A percentile compares a stretch with the other conserved stretches of the same genome.
phyloP scores from a whole-genome alignment of 192 early-diverging fungal genomes.

The Thamnidium elegans region DNA sequence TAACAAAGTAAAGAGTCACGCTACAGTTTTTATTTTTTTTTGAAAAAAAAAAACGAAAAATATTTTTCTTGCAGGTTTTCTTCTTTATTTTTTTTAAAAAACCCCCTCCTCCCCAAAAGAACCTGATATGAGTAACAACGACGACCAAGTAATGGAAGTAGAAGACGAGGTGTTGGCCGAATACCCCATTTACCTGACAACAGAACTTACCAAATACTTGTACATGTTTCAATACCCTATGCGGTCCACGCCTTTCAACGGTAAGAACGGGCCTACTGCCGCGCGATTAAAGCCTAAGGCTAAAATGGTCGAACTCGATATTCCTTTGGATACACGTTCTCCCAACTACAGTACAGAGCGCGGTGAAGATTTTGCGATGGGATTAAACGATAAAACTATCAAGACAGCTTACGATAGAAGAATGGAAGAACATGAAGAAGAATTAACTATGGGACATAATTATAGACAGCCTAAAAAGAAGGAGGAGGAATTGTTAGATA shows the following conservation, averaged over 20 bases:
- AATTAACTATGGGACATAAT: constrained; percentile 27
- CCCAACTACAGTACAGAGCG: constrained; percentile 73
- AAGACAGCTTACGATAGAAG: constrained; percentile 55
- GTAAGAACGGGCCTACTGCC: constrained; percentile 46
- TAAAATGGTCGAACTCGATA: constrained; percentile 80
- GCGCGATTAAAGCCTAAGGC: constrained; percentile 83
- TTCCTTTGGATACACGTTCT: constrained; percentile 72
- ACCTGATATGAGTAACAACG: too few species aligned
- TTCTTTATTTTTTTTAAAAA: too few species aligned
- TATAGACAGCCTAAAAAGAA: constrained; percentile 17
- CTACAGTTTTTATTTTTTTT: too few species aligned
- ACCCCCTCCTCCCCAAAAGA: too few species aligned
- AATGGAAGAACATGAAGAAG: constrained; percentile 40
- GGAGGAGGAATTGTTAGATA: constrained; percentile 67
- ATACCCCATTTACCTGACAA: constrained; percentile 78
- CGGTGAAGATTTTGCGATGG: constrained; percentile 75
- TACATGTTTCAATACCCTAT: constrained; percentile 86
- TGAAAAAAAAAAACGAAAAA: too few species aligned
- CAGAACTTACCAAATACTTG: constrained; percentile 63
- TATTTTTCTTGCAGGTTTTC: too few species aligned
- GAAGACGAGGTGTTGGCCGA: constrained; percentile 71
- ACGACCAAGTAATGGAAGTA: too few species aligned
- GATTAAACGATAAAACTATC: constrained; percentile 69
- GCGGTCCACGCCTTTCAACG: constrained; percentile 45
- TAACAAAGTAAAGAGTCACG: too few species aligned